Conservation (phyloP, 2,329 filamentous ascomycete genomes). For the Lachnellula suecica region DNA sequence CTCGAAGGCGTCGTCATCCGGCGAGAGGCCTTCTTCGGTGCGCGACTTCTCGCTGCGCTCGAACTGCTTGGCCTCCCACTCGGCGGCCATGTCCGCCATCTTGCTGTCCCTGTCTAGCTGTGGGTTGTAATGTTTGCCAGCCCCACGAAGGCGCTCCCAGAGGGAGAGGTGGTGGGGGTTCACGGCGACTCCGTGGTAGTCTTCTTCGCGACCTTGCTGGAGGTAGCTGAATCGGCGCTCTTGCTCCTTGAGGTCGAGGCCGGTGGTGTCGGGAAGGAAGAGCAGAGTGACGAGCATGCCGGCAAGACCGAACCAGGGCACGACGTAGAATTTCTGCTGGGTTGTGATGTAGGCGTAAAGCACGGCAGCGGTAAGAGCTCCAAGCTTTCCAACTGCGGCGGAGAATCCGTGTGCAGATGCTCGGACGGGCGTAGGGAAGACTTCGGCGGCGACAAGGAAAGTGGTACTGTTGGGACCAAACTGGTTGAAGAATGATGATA, state of each 20-base stretch:
- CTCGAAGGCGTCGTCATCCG: slow-evolving; percentile 1
- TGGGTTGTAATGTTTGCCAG: slow-evolving; percentile 80
- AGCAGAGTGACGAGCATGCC: slow-evolving; percentile 80
- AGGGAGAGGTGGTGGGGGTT: slow-evolving; percentile 85
- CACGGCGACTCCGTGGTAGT: slow-evolving; percentile 92
- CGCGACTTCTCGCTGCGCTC: slow-evolving; percentile 40
- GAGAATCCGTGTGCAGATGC: slow-evolving; percentile 93
- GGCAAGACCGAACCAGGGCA: slow-evolving; percentile 91
- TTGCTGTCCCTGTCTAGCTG: slow-evolving; percentile 80
- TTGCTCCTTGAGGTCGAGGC: slow-evolving; percentile 94
- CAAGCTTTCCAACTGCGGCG: slow-evolving; percentile 86
- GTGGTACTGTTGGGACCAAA: slow-evolving; percentile 93
- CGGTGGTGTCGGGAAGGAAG: slow-evolving; percentile 95
- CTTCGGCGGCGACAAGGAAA: slow-evolving; percentile 93
- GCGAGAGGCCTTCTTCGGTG: slow-evolving; percentile 27
- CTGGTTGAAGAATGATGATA: slow-evolving; percentile 98
- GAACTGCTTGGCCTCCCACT: slow-evolving; percentile 58
- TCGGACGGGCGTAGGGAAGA: slow-evolving; percentile 92
- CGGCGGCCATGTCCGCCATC: slow-evolving; percentile 75
- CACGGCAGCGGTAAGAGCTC: slow-evolving; percentile 82
- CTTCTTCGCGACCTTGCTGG: slow-evolving; percentile 69
- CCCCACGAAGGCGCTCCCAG: slow-evolving; percentile 80
- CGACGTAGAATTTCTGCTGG: slow-evolving; percentile 85
- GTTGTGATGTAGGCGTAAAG: slow-evolving; percentile 92
- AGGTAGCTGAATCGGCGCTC: slow-evolving; percentile 92